Conservation (phyloP, 371 early-diverging fungal genomes). For the Mortierella sp. region DNA sequence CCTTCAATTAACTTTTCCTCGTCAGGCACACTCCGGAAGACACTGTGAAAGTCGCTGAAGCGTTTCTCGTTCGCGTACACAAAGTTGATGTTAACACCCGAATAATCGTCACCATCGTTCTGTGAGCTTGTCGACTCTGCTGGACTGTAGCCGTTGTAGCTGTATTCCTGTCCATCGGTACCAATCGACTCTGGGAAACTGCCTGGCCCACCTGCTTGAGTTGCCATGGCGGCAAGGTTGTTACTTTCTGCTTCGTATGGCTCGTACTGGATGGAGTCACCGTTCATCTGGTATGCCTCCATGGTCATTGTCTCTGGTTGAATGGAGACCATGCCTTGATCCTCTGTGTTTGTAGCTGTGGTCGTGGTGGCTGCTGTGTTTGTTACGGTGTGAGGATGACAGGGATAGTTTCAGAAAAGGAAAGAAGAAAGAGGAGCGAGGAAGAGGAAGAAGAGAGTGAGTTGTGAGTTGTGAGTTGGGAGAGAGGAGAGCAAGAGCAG, state of each 20-base stretch:
- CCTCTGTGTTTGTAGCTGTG: not conserved
- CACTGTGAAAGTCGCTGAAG: constrained; percentile 73
- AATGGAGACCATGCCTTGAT: constrained; percentile 22
- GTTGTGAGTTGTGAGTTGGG: not conserved
- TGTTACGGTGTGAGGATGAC: constrained; percentile 2
- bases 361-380: not conserved
- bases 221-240: not conserved
- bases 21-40: constrained; percentile 74
- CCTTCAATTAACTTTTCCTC: constrained; percentile 70
- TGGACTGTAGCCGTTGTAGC: not conserved
- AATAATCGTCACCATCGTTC: constrained; percentile 23
- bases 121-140: constrained; percentile 5
- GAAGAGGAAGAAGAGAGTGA: not conserved
- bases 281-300: constrained; percentile 40
- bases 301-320: constrained; percentile 38
- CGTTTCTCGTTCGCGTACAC: constrained; percentile 66
- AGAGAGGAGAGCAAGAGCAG: constrained; percentile 11
- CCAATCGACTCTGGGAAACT: constrained; percentile 33
- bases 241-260: constrained; percentile 10
- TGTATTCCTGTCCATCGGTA: constrained; percentile 14
- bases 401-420: not conserved
- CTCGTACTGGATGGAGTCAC: constrained; percentile 16
- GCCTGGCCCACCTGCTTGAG: constrained; percentile 15
- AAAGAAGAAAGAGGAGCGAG: not conserved
- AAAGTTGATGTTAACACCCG: constrained; percentile 27